Evolutionary conservation across 129 eudicot species (phyloP), one percentile per base, ranked within the genome.

Genomic region (Artemisia tridentata): DNA sequence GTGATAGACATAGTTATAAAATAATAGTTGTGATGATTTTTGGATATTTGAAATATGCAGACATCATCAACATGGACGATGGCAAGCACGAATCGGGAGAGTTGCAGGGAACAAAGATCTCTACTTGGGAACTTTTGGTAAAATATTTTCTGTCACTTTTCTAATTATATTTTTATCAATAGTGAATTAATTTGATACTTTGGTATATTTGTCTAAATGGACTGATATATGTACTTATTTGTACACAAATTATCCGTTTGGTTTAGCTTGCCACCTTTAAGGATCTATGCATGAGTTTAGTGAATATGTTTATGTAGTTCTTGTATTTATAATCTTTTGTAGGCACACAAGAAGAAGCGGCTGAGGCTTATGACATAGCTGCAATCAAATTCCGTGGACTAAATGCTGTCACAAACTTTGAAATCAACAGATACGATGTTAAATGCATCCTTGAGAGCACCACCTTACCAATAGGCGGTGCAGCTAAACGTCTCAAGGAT

Each of bases 11-110:
- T 27, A 27, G 4, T 27, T 27, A 27, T 27, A 27, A 25, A 27
- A 27, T 27, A 3, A 27, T 27, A 27, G 31, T 27, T 27, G 31
- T 27, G 31, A 27, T 27, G 5, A 27, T 27, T 3, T 27, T 4
- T 27, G 7, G 38, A 14, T 15, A 52, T 63, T 14, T 34, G 7
- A 49, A 38, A 63, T 13, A 41, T 14, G 79, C 79, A 92, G 98
- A 63, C 98, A 92, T 73, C 98, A 92, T 59, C 96, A 92, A 73
- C 98, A 92, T 83, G 98, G 98, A 80, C 85, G 96, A 76, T 92
- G 98, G 98, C 98, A 92, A 80, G 98, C 98, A 69, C 88, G 98
- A 63, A 92, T 92, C n/a, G 98, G 98, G 25, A 89, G 96, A 79
- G 98, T 92, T 78, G 98, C 96, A 58, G 98, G 96, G 50, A 89